These are phyloP conservation scores for Thelephora ganbajun DNA, from an alignment of 768 basidiomycete species.

Conservation along the genomic window DNA sequence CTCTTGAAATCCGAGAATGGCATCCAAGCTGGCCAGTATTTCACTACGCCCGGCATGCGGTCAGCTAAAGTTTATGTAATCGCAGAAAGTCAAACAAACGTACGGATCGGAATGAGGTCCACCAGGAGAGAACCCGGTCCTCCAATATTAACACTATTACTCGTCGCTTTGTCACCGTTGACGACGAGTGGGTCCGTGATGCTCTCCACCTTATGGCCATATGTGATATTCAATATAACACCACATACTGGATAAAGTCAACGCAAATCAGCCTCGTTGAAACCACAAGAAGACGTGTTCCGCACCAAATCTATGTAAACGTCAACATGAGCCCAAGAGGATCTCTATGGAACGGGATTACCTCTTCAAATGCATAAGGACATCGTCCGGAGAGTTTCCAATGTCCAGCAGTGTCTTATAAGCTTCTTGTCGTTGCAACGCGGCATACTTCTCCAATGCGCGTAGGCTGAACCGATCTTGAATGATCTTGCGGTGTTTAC, in stretches of 20 bases:
- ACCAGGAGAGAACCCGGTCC: conserved; percentile 16
- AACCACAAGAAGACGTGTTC: not conserved
- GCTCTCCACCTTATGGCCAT: conserved; percentile 18
- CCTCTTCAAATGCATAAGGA: conserved; percentile 15
- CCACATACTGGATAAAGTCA: conserved; percentile 3
- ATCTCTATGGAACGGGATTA: conserved; percentile 3
- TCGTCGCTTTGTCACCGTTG: conserved; percentile 14
- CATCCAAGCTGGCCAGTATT: conserved; percentile 11
- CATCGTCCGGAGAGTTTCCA: conserved; percentile 14
- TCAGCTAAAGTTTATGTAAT: not conserved
- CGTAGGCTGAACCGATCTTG: conserved; percentile 7
- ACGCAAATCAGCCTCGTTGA: not conserved
- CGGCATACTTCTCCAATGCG: conserved; percentile 9
- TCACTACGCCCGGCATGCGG: conserved; percentile 6
- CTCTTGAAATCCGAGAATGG: conserved; percentile 13
- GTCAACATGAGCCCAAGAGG: not conserved
- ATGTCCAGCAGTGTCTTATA: conserved; percentile 13
- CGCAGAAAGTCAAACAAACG: conserved; percentile 5
- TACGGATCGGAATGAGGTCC: conserved; percentile 20
- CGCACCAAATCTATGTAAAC: conserved; percentile 14
- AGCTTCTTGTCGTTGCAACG: conserved; percentile 14
- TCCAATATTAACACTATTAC: conserved; percentile 10
- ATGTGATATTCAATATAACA: conserved; percentile 18
- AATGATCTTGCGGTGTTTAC: conserved; percentile 12
- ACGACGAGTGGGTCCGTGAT: conserved; percentile 17